These are phyloP conservation scores for Cucurbita pepo DNA, from an alignment of 306 rosid genomes.

Conservation along the genomic window DNA sequence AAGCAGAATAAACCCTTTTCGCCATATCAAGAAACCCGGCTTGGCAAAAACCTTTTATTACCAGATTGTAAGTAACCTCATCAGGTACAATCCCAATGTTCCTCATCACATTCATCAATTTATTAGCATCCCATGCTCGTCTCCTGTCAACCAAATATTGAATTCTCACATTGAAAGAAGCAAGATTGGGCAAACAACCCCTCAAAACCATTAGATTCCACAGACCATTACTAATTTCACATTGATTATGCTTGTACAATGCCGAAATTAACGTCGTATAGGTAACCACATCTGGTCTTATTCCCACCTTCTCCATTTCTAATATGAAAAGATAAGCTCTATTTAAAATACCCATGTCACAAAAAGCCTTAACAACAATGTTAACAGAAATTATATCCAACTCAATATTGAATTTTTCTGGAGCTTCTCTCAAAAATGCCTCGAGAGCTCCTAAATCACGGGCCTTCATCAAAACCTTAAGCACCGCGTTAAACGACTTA, in stretches of 20 bases:
- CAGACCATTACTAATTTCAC: constrained; percentile 54
- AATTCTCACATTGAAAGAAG: constrained; percentile 58
- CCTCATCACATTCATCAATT: constrained; percentile 33
- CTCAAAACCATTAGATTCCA: constrained; percentile 67
- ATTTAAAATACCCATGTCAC: constrained; percentile 24
- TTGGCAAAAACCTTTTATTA: constrained; percentile 55
- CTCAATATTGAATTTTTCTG: constrained; percentile 18
- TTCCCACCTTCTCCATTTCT: constrained; percentile 30
- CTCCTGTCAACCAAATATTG: constrained; percentile 33
- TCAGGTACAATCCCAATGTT: constrained; percentile 39
- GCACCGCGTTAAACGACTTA: constrained; percentile 57
- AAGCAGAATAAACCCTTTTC: constrained; percentile 38
- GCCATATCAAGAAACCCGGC: constrained; percentile 54
- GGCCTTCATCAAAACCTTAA: constrained; percentile 37
- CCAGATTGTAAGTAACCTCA: constrained; percentile 52
- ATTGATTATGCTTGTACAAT: constrained; percentile 30
- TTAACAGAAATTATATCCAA: constrained; percentile 39
- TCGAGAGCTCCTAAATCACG: constrained; percentile 18
- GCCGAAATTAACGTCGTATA: constrained; percentile 57
- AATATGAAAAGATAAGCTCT: constrained; percentile 45
- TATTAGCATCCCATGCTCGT: constrained; percentile 62
- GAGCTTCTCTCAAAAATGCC: constrained; percentile 15
- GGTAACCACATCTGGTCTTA: constrained; percentile 51
- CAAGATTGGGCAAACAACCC: constrained; percentile 46
- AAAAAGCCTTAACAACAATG: constrained; percentile 41